Conservation (phyloP, 1,284 basidiomycete species). For the Volvariella volvacea region DNA sequence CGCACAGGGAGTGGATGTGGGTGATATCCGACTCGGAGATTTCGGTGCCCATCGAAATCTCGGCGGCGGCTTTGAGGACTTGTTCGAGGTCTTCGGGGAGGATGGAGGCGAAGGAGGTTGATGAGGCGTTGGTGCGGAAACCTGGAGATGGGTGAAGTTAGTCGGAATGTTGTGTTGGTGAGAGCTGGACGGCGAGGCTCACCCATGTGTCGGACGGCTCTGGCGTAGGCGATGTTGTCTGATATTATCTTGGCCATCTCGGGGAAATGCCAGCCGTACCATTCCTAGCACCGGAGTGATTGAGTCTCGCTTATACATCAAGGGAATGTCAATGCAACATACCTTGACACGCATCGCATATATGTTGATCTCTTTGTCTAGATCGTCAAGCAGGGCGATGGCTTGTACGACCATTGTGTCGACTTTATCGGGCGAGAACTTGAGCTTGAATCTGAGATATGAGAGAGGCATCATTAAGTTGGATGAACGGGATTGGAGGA, state of each 20-base stretch:
- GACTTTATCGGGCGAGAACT: conserved; percentile 99
- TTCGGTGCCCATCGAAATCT: conserved; percentile 98
- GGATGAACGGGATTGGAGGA: background rate
- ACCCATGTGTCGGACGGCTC: conserved; percentile 86
- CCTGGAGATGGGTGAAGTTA: conserved; percentile 34
- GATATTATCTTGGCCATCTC: conserved; percentile 98
- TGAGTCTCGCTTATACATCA: background rate
- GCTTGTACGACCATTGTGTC: conserved; percentile 99
- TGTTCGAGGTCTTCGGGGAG: conserved; percentile 95
- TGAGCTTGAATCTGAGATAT: conserved; percentile 86
- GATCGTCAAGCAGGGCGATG: conserved; percentile 95
- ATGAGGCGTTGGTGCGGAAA: conserved; percentile 88
- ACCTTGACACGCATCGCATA: conserved; percentile 99
- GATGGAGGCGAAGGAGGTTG: conserved; percentile 83
- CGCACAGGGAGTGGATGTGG: conserved; percentile 93
- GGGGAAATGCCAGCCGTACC: conserved; percentile 99
- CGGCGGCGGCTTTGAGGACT: conserved; percentile 86
- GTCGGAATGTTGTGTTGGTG: background rate
- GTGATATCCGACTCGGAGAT: conserved; percentile 93
- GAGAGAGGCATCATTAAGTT: conserved; percentile 2
- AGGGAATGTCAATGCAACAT: conserved; percentile 17
- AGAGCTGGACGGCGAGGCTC: conserved; percentile 14
- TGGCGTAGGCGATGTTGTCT: conserved; percentile 96
- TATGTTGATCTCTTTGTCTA: conserved; percentile 99
- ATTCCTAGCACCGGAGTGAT: conserved; percentile 87